These are phyloP conservation scores for Boletus hoseneyae DNA, from an alignment of 1,284 basidiomycete species.

Conservation along the genomic window DNA sequence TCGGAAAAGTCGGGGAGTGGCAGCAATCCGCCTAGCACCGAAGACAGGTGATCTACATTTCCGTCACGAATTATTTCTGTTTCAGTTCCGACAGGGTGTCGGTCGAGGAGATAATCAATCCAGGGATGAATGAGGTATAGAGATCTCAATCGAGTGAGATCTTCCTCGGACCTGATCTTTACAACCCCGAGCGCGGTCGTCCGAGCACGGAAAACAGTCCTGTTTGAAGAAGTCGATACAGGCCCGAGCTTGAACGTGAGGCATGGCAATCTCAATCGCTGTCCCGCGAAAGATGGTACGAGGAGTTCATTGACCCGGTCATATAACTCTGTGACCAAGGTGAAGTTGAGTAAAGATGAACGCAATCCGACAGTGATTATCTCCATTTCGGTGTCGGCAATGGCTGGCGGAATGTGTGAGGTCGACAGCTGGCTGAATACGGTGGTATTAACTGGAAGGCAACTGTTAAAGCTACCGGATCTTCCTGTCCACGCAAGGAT, in stretches of 20 bases:
- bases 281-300: background rate
- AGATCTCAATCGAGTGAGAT: background rate
- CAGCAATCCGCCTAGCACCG: too few species aligned
- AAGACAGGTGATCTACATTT: too few species aligned
- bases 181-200: background rate
- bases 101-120: background rate
- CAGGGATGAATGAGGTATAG: background rate
- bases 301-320: background rate
- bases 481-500: slow-evolving; percentile 9
- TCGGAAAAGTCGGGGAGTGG: too few species aligned
- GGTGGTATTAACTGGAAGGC: background rate
- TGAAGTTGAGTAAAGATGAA: background rate
- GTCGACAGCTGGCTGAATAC: background rate
- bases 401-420: background rate
- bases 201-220: too few species aligned
- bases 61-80: too few species aligned
- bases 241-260: slow-evolving; percentile 7
- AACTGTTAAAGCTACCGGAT: slow-evolving; percentile 7
- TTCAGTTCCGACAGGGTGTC: too few species aligned
- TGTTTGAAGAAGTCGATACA: background rate
- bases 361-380: background rate
- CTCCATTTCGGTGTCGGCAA: background rate
- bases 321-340: background rate
- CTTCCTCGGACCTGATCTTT: background rate
- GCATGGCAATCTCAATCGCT: background rate